These are phyloP conservation scores for Chaetomiaceae sp. DNA, from an alignment of 2,329 filamentous ascomycete genomes.

Conservation along the genomic window DNA sequence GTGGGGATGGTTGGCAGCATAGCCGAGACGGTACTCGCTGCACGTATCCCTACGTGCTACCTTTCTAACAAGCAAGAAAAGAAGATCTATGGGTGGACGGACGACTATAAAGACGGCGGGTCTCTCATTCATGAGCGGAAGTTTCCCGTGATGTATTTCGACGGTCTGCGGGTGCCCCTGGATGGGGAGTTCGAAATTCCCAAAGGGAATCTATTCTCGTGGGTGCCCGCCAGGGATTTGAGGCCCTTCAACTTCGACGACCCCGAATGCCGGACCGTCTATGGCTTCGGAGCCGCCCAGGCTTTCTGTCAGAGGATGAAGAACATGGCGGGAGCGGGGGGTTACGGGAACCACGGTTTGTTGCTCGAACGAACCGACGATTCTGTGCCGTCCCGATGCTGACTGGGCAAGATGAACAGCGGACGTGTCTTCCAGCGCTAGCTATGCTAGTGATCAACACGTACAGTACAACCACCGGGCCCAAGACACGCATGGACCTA, in stretches of 20 bases:
- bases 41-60: not conserved
- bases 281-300: not conserved
- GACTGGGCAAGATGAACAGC: not conserved
- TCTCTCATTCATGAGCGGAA: not conserved
- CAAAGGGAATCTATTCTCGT: not conserved
- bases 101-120: not conserved
- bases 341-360: not conserved
- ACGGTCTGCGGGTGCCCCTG: not conserved
- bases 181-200: not conserved
- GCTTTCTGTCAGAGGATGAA: not conserved
- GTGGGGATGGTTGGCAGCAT: not conserved
- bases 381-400: not conserved
- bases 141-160: not conserved
- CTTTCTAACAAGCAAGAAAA: not conserved
- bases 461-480: no score
- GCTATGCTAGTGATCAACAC: no score
- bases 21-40: not conserved
- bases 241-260: not conserved
- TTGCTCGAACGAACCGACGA: not conserved
- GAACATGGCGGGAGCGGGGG: not conserved
- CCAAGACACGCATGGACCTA: no score
- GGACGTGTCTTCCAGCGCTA: not conserved
- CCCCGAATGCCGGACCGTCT: not conserved
- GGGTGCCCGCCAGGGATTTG: not conserved
- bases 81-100: not conserved